Percentiles rank a stretch among this genome's conserved stretches.
Evolutionary conservation across 257 asterid species (phyloP).

Genomic region (Solanum sejunctum): DNA sequence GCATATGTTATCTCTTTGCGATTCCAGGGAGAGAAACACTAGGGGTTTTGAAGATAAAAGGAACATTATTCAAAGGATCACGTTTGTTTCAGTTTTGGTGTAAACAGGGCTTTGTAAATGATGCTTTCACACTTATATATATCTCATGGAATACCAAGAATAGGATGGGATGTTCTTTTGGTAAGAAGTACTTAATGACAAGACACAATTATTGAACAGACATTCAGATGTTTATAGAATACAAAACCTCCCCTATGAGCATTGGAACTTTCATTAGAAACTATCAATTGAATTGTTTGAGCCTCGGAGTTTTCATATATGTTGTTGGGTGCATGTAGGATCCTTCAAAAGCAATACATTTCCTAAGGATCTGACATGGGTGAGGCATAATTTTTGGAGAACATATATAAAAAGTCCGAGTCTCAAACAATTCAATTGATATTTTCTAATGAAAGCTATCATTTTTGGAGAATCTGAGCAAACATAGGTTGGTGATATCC

Average conservation of each 20-base stretch:
- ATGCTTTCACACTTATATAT: not conserved
- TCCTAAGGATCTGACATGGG: not conserved
- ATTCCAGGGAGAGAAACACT: not conserved
- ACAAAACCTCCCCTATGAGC: not conserved
- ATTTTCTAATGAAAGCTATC: not conserved
- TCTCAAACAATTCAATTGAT: too few species aligned
- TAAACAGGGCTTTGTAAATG: not conserved
- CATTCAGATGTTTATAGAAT: not conserved
- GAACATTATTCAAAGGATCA: too few species aligned
- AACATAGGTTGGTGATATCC: not conserved
- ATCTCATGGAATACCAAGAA: not conserved
- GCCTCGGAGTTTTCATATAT: not conserved
- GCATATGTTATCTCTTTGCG: not conserved
- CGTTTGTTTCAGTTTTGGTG: not conserved
- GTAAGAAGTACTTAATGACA: not conserved
- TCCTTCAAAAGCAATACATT: not conserved
- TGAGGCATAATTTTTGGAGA: not conserved
- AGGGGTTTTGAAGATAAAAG: too few species aligned
- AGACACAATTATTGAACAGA: not conserved
- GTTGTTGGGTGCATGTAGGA: not conserved
- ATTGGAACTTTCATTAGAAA: not conserved
- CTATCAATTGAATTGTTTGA: not conserved
- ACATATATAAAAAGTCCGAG: too few species aligned
- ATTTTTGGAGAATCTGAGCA: not conserved
- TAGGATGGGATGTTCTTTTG: not conserved